Evolutionary conservation across 2,329 filamentous ascomycete species (phyloP).

Genomic region (Neophaeococcomyces aloes): DNA sequence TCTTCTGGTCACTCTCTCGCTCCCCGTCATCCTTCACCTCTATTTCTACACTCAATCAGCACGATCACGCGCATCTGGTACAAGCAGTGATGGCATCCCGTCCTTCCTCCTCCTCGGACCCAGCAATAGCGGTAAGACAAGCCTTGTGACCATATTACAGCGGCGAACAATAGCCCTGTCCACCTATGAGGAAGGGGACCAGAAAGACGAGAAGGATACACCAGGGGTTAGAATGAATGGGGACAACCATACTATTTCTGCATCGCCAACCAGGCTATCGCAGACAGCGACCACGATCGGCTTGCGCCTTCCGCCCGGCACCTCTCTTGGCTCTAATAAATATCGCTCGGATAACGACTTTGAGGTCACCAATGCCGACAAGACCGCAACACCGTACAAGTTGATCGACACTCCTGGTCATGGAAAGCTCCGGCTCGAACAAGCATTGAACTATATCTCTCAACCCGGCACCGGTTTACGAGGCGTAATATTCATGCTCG

Average conservation of each 20-base stretch:
- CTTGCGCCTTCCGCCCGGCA: slow-evolving; percentile 44
- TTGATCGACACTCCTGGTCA: slow-evolving; percentile 77
- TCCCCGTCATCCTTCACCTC: slow-evolving; percentile 68
- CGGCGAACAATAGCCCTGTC: neutral
- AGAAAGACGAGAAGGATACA: slow-evolving; percentile 29
- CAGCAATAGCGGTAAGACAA: slow-evolving; percentile 75
- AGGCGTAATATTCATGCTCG: slow-evolving; percentile 79
- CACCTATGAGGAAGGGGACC: neutral
- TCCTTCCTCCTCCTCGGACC: slow-evolving; percentile 74
- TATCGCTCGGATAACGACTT: slow-evolving; percentile 59
- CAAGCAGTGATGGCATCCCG: slow-evolving; percentile 34
- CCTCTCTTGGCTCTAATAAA: slow-evolving; percentile 46
- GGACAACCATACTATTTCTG: slow-evolving; percentile 27
- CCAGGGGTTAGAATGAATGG: slow-evolving; percentile 35
- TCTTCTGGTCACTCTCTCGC: slow-evolving; percentile 56
- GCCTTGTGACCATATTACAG: slow-evolving; percentile 43
- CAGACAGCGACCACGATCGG: slow-evolving; percentile 49
- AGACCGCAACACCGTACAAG: slow-evolving; percentile 30
- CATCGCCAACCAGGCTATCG: slow-evolving; percentile 47
- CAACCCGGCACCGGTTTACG: slow-evolving; percentile 37
- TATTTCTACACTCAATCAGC: slow-evolving; percentile 58
- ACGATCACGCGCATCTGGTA: slow-evolving; percentile 46
- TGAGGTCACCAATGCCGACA: slow-evolving; percentile 45
- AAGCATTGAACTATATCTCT: slow-evolving; percentile 43
- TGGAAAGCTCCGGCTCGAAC: slow-evolving; percentile 73